Base-by-base conservation (phyloP, 768 basidiomycete species). In the Infundibulicybe gibba region DNA sequence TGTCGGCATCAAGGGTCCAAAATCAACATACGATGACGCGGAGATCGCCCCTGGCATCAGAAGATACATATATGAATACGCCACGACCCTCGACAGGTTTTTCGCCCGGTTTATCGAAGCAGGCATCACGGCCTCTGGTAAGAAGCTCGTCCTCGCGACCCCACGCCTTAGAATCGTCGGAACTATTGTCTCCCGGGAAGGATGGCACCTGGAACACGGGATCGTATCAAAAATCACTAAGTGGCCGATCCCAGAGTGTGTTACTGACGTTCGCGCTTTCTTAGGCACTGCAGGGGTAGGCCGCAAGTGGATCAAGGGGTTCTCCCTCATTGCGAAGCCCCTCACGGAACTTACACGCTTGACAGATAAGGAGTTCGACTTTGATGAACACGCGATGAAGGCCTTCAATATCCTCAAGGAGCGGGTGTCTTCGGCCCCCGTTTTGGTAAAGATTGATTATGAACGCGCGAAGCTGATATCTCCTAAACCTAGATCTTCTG, bases 101-200 rank as follows among this genome's bases (percentile, higher is more conserved):
- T 35, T 68, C 0, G 49, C 32, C 0, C 45, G 56, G 0, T 47
- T 69, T 4, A 53, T 55, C 12, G 41, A 40, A 4, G 58, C 66
- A 0, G 64, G 69, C 0, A 50, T 63, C 0, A 70, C 68, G 0
- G 60, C 60, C 0, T 68, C 68, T 1, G 68, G 65, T 4, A 43
- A 44, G 21, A 70, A 70, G 43, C 32, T 62, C 0, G 40, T 59
- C 2, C 45, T 63, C 0, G 60, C 58, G 0, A 54, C 56, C 0
- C 55, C 56, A 0, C 10, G 44, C 0, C 48, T 67, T 0, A 32
- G 51, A 3, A 63, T 71, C 16, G 65, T 68, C 2, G 67, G 69
- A 0, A 43, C 62, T 0, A 40, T 58, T 0, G 63, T 63, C 1
- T 61, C 57, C 0, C n/a, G n/a, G n/a, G n/a, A n/a, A n/a, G n/a